Percentiles rank a stretch among this genome's conserved stretches.
phyloP scores from a whole-genome alignment of 2,329 filamentous ascomycete species.

The Hypocreales sp. region DNA sequence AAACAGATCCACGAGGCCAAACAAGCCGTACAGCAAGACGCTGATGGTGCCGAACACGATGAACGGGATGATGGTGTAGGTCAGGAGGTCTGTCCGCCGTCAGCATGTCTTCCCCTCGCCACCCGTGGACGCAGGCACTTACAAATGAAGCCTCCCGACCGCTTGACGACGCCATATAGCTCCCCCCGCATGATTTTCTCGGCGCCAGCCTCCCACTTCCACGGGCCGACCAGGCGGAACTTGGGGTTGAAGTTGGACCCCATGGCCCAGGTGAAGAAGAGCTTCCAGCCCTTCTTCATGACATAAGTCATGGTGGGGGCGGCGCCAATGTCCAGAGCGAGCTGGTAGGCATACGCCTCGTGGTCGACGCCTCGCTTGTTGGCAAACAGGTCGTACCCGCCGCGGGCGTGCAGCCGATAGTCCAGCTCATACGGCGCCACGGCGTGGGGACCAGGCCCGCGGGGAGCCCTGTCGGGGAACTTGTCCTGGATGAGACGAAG shows the following conservation, averaged over 20 bases:
- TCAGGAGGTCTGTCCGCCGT: slow-evolving; percentile 14
- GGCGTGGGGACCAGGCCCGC: slow-evolving; percentile 6
- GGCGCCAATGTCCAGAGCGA: slow-evolving; percentile 29
- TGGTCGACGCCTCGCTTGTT: slow-evolving; percentile 29
- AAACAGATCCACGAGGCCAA: slow-evolving; percentile 4
- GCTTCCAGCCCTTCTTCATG: slow-evolving; percentile 17
- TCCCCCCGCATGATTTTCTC: slow-evolving; percentile 23
- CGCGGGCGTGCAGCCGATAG: slow-evolving; percentile 21
- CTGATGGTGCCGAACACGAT: slow-evolving; percentile 19
- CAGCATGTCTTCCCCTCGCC: slow-evolving; percentile 1
- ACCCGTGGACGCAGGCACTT: slow-evolving; percentile 7
- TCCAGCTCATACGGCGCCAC: slow-evolving; percentile 20
- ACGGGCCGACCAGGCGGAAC: slow-evolving; percentile 29
- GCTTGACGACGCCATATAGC: slow-evolving; percentile 21
- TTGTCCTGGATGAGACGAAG: slow-evolving; percentile 18
- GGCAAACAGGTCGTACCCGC: slow-evolving; percentile 16
- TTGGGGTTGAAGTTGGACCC: slow-evolving; percentile 33
- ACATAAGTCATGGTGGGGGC: slow-evolving; percentile 22
- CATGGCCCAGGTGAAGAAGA: slow-evolving; percentile 29
- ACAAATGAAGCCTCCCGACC: slow-evolving; percentile 21
- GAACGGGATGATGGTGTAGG: slow-evolving; percentile 20
- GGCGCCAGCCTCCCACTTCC: slow-evolving; percentile 20
- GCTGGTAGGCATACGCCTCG: slow-evolving; percentile 32
- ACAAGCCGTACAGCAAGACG: slow-evolving; percentile 10
- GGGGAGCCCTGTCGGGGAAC: slow-evolving; percentile 9